Base-by-base conservation (phyloP, 1,284 basidiomycete genomes). In the Trichosporon sp. region DNA sequence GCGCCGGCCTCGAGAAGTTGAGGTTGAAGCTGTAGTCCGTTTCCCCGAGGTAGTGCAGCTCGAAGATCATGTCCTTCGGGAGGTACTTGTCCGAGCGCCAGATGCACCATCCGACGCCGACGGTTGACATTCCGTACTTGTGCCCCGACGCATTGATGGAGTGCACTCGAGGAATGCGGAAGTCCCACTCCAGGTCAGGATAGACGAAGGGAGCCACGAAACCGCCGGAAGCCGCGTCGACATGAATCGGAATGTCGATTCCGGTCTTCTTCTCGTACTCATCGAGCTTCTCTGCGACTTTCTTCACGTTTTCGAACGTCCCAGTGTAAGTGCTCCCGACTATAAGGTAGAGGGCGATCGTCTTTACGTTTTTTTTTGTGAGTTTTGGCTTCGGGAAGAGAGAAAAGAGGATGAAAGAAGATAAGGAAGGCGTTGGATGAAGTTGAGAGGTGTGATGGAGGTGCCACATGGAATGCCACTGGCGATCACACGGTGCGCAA, bases 11-110 rank as follows among this genome's bases (percentile, higher is more conserved):
- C 56, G 92, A 93, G 82, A 98, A 98, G 86, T 98, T 98, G 78
- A 98, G 87, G 27, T 93, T 95, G 86, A 95, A 98, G 0, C 90
- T 86, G 77, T 88, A 88, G 75, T 89, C 87, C 68, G 87, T 85
- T 74, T 80, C 75, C 34, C 81, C 81, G 18, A 82, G 77, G 80
- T 92, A 94, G 81, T 95, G 93, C 23, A 98, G 87, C 83, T 98
- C 95, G 78, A 98, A 98, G 74, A 97, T 91, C 72, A 95, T 88
- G 72, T 94, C 92, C 79, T 93, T 92, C 1, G 92, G 92, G 15
- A 95, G 87, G 79, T 87, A 87, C 62, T 87, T 83, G 81, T 90
- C 89, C 76, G 89, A 87, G 66, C 92, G 86, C 91, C 91, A 95
- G 73, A 95, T 83, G 53, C 94, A 87, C 91, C 92, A 94, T 38